Conservation (phyloP, 2,329 filamentous ascomycete genomes). For the Chaetothyriales sp. region DNA sequence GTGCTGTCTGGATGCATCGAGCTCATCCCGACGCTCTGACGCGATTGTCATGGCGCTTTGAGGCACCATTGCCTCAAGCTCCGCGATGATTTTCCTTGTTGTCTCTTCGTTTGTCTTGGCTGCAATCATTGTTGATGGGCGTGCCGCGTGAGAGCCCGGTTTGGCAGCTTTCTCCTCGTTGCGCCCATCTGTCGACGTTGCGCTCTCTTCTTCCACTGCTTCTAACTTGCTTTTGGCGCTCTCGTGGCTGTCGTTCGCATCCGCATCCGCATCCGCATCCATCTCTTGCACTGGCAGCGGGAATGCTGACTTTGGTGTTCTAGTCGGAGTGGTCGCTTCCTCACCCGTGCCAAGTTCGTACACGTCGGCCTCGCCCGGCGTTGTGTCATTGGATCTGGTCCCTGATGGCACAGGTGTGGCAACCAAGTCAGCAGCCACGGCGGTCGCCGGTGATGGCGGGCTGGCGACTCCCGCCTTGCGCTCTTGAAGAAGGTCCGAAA, state of each 20-base stretch:
- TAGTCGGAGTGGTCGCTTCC: background rate
- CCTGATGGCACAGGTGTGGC: background rate
- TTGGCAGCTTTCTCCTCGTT: background rate
- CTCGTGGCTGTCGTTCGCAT: background rate
- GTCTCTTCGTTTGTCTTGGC: background rate
- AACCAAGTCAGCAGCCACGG: background rate
- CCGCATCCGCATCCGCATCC: background rate
- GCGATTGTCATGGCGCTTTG: background rate
- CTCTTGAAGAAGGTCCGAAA: background rate
- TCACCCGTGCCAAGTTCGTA: background rate
- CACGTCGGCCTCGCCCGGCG: background rate
- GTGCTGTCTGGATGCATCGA: background rate
- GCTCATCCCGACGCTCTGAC: background rate
- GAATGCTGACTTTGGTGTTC: background rate
- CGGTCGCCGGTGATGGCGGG: conserved; percentile 2
- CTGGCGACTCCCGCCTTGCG: background rate
- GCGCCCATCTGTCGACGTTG: background rate
- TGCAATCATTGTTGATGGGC: background rate
- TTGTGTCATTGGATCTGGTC: background rate
- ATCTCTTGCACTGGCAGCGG: background rate
- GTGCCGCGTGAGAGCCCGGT: background rate
- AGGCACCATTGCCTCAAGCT: conserved; percentile 12
- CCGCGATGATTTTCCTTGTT: conserved; percentile 9
- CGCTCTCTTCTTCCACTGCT: background rate
- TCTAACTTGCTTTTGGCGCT: background rate